Base-by-base conservation (phyloP, 139 green algal species). In the Mesostigma viride region DNA sequence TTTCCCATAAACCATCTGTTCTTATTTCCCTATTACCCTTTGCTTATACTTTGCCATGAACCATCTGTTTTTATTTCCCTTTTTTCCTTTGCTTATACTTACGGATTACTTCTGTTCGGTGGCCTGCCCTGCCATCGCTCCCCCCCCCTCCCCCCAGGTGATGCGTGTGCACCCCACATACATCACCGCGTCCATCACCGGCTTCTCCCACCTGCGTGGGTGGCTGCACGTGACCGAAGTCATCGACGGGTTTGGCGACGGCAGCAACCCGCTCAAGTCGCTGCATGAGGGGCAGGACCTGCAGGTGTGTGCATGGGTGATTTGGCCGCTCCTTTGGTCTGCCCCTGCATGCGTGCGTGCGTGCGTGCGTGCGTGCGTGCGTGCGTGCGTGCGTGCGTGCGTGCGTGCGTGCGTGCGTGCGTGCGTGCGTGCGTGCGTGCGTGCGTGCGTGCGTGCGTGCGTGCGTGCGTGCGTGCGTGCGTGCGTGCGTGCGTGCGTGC, bases 341-440 rank as follows among this genome's bases (percentile, higher is more conserved):
- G 31, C 35, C 22, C 60, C 1, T 11, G 31, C 27, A n/a, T 64
- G n/a, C 27, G 58, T 64, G 58, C 8, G 31, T 44, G 58, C 27
- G 31, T 64, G 58, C 27, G 58, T 64, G 47, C 20, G 47, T 58
- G 47, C 20, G 47, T 58, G 47, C 20, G 47, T 58, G 47, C 20
- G 47, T 58, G 47, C 14, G 14, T 58, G 47, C 20, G 14, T 58
- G 47, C 3, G 24, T 58, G 3, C 11, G 27, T 58, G 47, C 14
- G 14, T 58, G 47, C 20, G 14, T 58, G 47, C 3, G 24, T 58
- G 3, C 11, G 27, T 58, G 3, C 11, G 27, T 58, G 3, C 11
- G 27, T 58, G 3, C 11, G 27, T 58, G 3, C 11, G 27, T 58
- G 3, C 11, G 27, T 58, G 3, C 11, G 27, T 58, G 3, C 11